Percentiles rank a stretch among this genome's conserved stretches.
Evolutionary conservation across 345 rosid genomes (phyloP).

Genomic region (rapeseed (Brassica napus)): Da-Ae NC_063450.1:36198001-36198500

Average conservation of each 20-base stretch:
- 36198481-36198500: neutral
- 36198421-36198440: slow-evolving; percentile 94
- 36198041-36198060: neutral
- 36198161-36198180: too few relatives aligned
- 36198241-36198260: slow-evolving; percentile 5
- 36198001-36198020: slow-evolving; percentile 69
- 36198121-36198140: too few relatives aligned
- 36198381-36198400: slow-evolving; percentile 78
- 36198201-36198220: neutral
- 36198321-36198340: slow-evolving; percentile 89
- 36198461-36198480: slow-evolving; percentile 24
- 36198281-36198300: slow-evolving; percentile 47
- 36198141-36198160: too few relatives aligned
- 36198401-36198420: slow-evolving; percentile 61
- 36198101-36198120: neutral
- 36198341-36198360: slow-evolving; percentile 94
- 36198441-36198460: slow-evolving; percentile 55
- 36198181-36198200: neutral
- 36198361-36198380: slow-evolving; percentile 91
- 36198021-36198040: neutral
- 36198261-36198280: slow-evolving; percentile 2
- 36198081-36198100: neutral
- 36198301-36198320: slow-evolving; percentile 74
- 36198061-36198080: neutral
- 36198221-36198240: neutral